phyloP scores from a whole-genome alignment of 192 early-diverging fungal genomes.

The Entophlyctis luteolus region DNA sequence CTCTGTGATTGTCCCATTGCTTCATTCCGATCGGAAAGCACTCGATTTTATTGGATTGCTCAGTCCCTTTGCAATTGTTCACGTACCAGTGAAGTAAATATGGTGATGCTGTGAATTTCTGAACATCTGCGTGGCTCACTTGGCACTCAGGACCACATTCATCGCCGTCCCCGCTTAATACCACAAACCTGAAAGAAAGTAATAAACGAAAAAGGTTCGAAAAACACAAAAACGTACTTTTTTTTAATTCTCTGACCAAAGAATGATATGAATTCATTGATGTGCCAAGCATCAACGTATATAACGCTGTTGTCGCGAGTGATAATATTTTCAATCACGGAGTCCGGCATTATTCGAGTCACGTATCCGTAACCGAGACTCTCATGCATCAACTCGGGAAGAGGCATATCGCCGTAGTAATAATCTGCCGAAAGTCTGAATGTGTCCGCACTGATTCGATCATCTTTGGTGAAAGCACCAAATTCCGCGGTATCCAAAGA shows the following conservation, averaged over 20 bases:
- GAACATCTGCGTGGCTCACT: neutral
- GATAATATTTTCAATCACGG: too few relatives aligned
- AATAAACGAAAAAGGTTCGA: neutral
- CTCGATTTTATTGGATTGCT: neutral
- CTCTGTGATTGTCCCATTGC: neutral
- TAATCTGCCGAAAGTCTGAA: neutral
- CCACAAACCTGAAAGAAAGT: neutral
- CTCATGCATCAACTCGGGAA: neutral
- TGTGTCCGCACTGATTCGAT: neutral
- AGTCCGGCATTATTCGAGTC: too few relatives aligned
- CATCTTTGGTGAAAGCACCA: neutral
- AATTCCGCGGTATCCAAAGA: neutral
- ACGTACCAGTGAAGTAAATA: neutral
- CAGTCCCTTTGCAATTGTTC: neutral
- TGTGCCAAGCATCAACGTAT: neutral
- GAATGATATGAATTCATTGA: neutral
- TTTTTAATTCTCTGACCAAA: neutral
- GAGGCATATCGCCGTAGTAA: neutral
- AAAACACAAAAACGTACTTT: neutral
- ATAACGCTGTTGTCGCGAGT: neutral
- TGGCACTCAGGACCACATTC: neutral
- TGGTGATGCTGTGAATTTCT: neutral
- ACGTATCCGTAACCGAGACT: neutral
- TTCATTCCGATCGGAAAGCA: constrained; percentile 19
- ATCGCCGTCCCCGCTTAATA: neutral